These are phyloP conservation scores for Prunus davidiana DNA, from an alignment of 306 rosid species.

Conservation along the genomic window DNA sequence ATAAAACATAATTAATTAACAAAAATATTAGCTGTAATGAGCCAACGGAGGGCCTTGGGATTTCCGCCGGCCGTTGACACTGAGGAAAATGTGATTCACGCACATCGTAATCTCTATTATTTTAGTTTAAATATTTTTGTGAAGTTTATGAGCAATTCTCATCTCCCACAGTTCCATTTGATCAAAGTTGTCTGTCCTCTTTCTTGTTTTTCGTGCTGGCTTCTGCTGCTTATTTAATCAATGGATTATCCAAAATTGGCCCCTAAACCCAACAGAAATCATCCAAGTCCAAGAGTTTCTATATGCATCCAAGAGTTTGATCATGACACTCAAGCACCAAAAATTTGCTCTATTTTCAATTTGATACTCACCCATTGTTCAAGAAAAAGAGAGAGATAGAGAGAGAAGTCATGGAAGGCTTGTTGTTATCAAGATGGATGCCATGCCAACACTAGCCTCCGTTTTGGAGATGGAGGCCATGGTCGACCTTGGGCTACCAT, in stretches of 20 bases:
- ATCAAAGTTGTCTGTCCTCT: neutral
- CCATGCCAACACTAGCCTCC: neutral
- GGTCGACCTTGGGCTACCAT: neutral
- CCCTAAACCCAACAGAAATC: no score
- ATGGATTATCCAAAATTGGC: no score
- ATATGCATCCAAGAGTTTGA: neutral
- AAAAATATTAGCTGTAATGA: conserved; percentile 4
- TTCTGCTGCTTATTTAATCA: neutral
- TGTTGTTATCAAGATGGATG: neutral
- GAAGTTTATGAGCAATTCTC: neutral
- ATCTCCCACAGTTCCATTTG: neutral
- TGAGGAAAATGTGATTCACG: neutral
- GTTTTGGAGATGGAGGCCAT: neutral
- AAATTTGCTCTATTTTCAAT: neutral
- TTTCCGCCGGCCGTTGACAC: neutral
- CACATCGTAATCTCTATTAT: neutral
- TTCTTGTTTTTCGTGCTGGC: neutral
- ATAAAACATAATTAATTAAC: neutral
- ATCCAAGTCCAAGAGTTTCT: neutral
- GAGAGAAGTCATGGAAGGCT: neutral
- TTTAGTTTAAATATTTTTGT: neutral
- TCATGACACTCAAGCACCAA: neutral
- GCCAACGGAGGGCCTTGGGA: neutral
- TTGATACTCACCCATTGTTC: neutral
- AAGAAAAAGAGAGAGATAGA: no score